Evolutionary conservation across 768 basidiomycete species (phyloP), one percentile per base, ranked within the genome.

Genomic region (Boletus sensibilis): DNA sequence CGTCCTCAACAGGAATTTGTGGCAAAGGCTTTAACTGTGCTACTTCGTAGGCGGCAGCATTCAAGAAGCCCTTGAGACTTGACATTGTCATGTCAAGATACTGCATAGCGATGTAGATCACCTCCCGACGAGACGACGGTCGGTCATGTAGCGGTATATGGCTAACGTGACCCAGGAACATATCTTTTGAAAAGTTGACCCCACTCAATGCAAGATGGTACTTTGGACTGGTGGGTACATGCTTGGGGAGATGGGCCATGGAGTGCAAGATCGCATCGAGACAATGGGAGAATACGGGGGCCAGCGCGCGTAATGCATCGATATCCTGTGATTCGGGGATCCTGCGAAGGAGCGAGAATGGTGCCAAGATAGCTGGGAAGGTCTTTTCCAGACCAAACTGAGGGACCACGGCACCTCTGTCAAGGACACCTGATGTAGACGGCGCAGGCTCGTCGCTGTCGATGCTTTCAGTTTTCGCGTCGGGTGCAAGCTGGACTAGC

Each of bases 341-440:
- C 21, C 45, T 47, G 48, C 56, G 65, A 45, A 78, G 68, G 49
- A 70, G 60, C 0, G 59, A 60, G 21, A 68, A 57, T 4, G 73
- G 64, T 14, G 57, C 54, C 49, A 74, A 45, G 50, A 78, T 73
- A 1, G 75, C 72, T 1, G 76, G 74, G 54, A 75, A 77, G 7
- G 71, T 67, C 38, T 55, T 66, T 25, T 73, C 70, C 21, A 77
- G 64, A 38, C 70, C 55, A 52, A 73, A 74, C 9, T 45, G 62
- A 20, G 65, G 55, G 45, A 50, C 13, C 6, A 29, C 34, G 44
- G 60, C 25, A 16, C 48, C 44, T 20, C 53, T 46, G 31, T 42
- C 50, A 8, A 56, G 23, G 14, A 56, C 35, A 9, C 42, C 40
- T 5, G 72, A 68, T 0, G 64, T 64, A 18, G 72, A 53, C 12